Evolutionary conservation across 2,329 filamentous ascomycete genomes (phyloP).

Genomic region (Aspergillus sp.): DNA sequence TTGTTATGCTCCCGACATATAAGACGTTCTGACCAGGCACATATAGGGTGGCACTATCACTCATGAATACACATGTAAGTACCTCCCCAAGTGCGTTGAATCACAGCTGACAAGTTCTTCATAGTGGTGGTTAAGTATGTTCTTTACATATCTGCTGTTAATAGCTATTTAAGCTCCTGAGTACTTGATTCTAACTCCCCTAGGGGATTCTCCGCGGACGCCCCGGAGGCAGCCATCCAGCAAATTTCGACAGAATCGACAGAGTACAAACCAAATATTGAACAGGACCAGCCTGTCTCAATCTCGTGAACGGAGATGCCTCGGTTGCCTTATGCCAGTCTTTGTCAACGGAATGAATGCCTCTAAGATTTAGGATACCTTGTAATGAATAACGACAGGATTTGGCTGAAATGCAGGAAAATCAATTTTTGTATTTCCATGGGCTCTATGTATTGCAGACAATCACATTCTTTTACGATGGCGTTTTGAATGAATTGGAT

Average conservation of each 20-base stretch:
- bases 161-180: background rate
- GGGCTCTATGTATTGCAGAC: background rate
- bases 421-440: background rate
- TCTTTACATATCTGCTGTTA: conserved; percentile 7
- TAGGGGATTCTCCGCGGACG: conserved; percentile 76
- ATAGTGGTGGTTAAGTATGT: conserved; percentile 45
- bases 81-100: background rate
- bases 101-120: conserved; percentile 10
- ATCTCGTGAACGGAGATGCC: conserved; percentile 26
- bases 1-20: background rate
- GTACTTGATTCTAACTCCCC: conserved; percentile 5
- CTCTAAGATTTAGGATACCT: background rate
- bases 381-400: conserved; percentile 7
- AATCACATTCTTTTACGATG: background rate
- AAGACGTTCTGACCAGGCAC: background rate
- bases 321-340: background rate
- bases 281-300: conserved; percentile 72
- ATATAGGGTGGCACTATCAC: conserved; percentile 69
- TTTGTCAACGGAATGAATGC: background rate
- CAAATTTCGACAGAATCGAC: conserved; percentile 64
- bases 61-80: conserved; percentile 70
- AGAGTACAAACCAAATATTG: conserved; percentile 65
- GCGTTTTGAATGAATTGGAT: background rate
- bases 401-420: background rate
- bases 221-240: conserved; percentile 68